Evolutionary conservation across 371 early-diverging fungal genomes (phyloP).

Genomic region (Mortierella sp.): DNA sequence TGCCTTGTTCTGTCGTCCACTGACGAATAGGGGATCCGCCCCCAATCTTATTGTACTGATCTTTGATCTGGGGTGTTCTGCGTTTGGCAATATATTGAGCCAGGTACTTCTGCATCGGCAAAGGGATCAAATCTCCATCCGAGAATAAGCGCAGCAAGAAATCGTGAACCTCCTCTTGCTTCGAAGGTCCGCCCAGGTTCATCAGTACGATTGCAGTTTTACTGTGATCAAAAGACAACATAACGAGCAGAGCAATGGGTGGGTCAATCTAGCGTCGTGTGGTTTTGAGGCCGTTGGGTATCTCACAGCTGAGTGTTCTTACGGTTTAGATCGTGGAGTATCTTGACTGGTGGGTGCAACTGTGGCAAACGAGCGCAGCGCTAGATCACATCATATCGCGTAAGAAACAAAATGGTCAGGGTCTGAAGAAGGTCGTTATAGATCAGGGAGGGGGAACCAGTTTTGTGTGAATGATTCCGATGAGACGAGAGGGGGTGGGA

Average conservation of each 20-base stretch:
- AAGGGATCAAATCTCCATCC: conserved; percentile 93
- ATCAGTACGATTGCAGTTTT: conserved; percentile 87
- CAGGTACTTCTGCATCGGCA: conserved; percentile 82
- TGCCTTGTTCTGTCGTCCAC: conserved; percentile 93
- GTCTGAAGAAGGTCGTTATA: not conserved
- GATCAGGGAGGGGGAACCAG: not conserved
- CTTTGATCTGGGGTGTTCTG: conserved; percentile 87
- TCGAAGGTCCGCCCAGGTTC: conserved; percentile 95
- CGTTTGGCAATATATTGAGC: conserved; percentile 86
- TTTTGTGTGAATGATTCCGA: not conserved
- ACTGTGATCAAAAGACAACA: conserved; percentile 8
- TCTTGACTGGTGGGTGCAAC: conserved; percentile 18
- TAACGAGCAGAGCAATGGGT: too few species aligned
- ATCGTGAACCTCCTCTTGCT: conserved; percentile 78
- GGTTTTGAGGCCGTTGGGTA: too few species aligned
- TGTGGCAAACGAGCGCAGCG: conserved; percentile 26
- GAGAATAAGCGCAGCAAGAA: conserved; percentile 90
- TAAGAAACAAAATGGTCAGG: not conserved
- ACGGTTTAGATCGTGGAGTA: conserved; percentile 31
- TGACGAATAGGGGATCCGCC: conserved; percentile 93
- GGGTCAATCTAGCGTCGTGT: too few species aligned
- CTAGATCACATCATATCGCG: not conserved
- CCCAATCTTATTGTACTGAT: conserved; percentile 93
- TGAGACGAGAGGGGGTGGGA: too few species aligned
- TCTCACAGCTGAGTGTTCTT: too few species aligned